Conservation (phyloP, 352 stramenopile species). For the Globisporangium echinulatum region DNA sequence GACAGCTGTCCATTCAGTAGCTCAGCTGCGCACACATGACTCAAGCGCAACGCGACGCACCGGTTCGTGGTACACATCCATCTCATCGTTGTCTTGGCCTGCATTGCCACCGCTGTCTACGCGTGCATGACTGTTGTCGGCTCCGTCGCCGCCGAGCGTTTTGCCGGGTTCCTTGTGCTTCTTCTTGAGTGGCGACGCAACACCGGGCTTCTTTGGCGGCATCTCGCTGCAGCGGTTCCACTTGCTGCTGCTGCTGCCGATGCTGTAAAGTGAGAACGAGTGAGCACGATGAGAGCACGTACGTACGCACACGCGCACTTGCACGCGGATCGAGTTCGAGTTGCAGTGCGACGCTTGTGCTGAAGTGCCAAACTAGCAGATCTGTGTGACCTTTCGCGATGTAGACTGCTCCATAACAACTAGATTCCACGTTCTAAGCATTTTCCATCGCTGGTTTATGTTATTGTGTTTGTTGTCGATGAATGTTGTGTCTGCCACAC, state of each 20-base stretch:
- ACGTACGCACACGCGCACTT: too few species aligned
- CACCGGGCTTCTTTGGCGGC: conserved; percentile 38
- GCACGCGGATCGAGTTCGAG: too few species aligned
- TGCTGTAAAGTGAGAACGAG: neutral
- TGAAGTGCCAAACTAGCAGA: too few species aligned
- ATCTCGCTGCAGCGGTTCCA: conserved; percentile 15
- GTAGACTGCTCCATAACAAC: too few species aligned
- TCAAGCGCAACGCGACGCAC: conserved; percentile 17
- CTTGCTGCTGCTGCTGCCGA: neutral
- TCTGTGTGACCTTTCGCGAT: neutral
- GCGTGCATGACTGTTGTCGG: conserved; percentile 31
- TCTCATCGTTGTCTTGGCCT: conserved; percentile 58
- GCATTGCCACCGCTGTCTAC: conserved; percentile 18
- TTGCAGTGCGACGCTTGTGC: too few species aligned
- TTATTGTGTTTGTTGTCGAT: too few species aligned
- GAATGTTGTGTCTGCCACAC: too few species aligned
- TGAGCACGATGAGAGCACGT: too few species aligned
- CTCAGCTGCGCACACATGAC: too few species aligned
- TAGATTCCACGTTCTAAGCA: too few species aligned
- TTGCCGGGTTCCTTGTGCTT: conserved; percentile 48
- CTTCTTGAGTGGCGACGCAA: conserved; percentile 48
- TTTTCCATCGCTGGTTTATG: too few species aligned
- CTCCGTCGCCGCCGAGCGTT: conserved; percentile 19
- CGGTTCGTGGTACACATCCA: conserved; percentile 75
- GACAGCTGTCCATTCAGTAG: too few species aligned